These are phyloP conservation scores for Pichia heedii DNA, from an alignment of 805 yeast species.

Conservation along the genomic window DNA sequence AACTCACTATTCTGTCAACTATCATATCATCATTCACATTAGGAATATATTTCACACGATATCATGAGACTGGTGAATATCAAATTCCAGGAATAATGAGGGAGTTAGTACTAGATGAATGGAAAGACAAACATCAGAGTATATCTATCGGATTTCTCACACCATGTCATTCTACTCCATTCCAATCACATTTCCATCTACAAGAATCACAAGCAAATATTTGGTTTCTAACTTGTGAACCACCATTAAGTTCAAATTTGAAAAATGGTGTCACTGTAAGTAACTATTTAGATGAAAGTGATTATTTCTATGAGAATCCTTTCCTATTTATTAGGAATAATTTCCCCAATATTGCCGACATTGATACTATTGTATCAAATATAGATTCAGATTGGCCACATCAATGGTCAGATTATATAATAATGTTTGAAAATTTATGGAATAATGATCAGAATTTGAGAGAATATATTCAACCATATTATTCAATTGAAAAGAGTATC, in stretches of 20 bases:
- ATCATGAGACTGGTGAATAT: constrained; percentile 83
- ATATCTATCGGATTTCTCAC: constrained; percentile 69
- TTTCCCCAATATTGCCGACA: constrained; percentile 39
- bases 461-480: background rate
- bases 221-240: constrained; percentile 88
- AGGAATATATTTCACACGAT: constrained; percentile 37
- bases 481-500: constrained; percentile 2
- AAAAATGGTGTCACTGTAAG: background rate
- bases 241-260: constrained; percentile 51
- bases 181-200: constrained; percentile 77
- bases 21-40: constrained; percentile 11
- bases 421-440: constrained; percentile 51
- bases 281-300: constrained; percentile 78
- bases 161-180: constrained; percentile 97
- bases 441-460: background rate
- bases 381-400: constrained; percentile 22
- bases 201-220: constrained; percentile 31
- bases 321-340: constrained; percentile 41
- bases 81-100: constrained; percentile 1
- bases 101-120: background rate
- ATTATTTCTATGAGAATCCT: constrained; percentile 66
- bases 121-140: constrained; percentile 9
- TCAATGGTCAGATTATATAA: constrained; percentile 66
- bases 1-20: constrained; percentile 5
- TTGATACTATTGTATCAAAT: too few relatives aligned